Evolutionary conservation across 306 rosid genomes (phyloP).

Genomic region (Boehmeria nivea): DNA sequence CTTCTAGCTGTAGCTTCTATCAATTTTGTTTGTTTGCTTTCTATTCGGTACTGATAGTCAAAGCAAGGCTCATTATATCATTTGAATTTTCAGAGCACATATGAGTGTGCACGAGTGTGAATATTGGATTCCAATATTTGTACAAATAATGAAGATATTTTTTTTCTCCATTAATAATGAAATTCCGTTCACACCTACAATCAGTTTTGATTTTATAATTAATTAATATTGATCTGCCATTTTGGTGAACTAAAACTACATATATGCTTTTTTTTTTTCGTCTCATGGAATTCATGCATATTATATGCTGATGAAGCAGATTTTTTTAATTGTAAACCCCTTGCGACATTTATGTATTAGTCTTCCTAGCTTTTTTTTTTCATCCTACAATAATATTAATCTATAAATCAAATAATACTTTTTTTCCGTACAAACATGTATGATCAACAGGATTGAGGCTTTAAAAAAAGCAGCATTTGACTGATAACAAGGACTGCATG

Average conservation of each 20-base stretch:
- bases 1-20: not conserved
- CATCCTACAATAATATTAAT: too few species aligned
- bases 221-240: too few species aligned
- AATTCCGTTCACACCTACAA: not conserved
- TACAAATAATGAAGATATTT: not conserved
- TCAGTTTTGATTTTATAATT: not conserved
- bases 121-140: not conserved
- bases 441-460: not conserved
- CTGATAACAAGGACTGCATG: slow-evolving; percentile 9
- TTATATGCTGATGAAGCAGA: too few species aligned
- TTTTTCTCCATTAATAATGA: not conserved
- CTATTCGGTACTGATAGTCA: slow-evolving; percentile 4
- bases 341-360: too few species aligned
- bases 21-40: not conserved
- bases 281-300: too few species aligned
- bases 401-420: too few species aligned
- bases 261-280: too few species aligned
- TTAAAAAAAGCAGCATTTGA: not conserved
- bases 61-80: not conserved
- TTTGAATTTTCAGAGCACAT: slow-evolving; percentile 10
- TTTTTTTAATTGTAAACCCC: too few species aligned
- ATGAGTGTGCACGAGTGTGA: not conserved
- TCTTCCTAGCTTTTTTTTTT: too few species aligned
- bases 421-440: not conserved
- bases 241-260: too few species aligned